Percentiles rank a stretch among this genome's conserved stretches.
phyloP scores from a whole-genome alignment of 495 filamentous ascomycete species.

The Pyrenopolyporus hunteri region DNA sequence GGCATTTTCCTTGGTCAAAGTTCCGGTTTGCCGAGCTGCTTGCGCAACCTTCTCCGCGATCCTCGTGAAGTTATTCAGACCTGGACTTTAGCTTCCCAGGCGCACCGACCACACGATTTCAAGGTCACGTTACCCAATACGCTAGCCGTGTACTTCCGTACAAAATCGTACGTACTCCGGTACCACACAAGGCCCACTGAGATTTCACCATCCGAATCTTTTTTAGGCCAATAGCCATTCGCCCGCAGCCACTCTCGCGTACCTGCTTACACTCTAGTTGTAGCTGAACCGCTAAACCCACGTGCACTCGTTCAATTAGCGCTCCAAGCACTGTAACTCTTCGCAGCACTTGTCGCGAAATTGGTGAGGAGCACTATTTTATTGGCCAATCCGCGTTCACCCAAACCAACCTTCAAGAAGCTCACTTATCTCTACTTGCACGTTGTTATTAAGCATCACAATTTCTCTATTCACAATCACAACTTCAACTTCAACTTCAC shows the following conservation, averaged over 20 bases:
- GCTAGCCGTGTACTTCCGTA: constrained; percentile 31
- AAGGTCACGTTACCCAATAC: constrained; percentile 48
- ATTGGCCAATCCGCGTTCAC: not conserved
- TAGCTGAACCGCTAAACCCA: constrained; percentile 27
- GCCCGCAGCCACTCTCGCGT: constrained; percentile 16
- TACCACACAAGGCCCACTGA: constrained; percentile 22
- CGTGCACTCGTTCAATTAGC: constrained; percentile 10
- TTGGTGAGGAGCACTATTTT: not conserved
- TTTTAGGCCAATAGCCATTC: constrained; percentile 13
- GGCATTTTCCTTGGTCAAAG: constrained; percentile 21
- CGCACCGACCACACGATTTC: constrained; percentile 44
- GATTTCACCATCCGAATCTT: constrained; percentile 1
- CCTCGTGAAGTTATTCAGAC: constrained; percentile 55
- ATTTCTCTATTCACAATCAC: not conserved
- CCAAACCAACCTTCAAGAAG: no score
- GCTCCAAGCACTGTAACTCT: not conserved
- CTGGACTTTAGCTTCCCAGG: constrained; percentile 34
- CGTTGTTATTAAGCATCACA: not conserved
- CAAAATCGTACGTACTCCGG: no score
- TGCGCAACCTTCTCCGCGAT: constrained; percentile 33
- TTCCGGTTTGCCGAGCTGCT: constrained; percentile 8
- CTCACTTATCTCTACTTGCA: not conserved
- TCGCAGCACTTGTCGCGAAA: constrained; percentile 5
- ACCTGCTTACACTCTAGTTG: constrained; percentile 19
- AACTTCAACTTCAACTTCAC: not conserved